Evolutionary conservation across 1,139 yeast genomes (phyloP).

Genomic region (Blastobotrys arbuscula): DNA sequence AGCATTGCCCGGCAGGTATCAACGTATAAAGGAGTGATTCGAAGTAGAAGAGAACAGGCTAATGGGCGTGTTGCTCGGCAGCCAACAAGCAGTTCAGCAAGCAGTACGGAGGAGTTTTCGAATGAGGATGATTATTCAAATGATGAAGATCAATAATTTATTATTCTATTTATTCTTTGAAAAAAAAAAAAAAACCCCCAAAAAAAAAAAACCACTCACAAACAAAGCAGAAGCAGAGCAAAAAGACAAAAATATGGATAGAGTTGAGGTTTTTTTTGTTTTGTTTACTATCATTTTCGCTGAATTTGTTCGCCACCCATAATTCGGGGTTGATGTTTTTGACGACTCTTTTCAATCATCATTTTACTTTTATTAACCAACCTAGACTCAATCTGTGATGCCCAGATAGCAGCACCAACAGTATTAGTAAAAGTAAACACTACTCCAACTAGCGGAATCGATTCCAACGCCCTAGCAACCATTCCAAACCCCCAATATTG

Average conservation of each 20-base stretch:
- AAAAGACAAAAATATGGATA: background rate
- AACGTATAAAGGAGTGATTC: conserved; percentile 1
- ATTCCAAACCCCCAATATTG: conserved; percentile 50
- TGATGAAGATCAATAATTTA: background rate
- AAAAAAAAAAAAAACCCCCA: background rate
- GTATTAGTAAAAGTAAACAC: conserved; percentile 62
- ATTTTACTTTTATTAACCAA: conserved; percentile 1
- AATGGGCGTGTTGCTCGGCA: background rate
- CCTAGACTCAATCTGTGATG: conserved; percentile 29
- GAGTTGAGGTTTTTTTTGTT: background rate
- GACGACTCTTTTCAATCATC: conserved; percentile 1
- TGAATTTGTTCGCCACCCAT: conserved; percentile 1
- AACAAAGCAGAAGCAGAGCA: too few species aligned
- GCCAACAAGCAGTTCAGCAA: background rate
- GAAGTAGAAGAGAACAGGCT: background rate
- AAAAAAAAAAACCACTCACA: too few species aligned
- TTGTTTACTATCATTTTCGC: background rate
- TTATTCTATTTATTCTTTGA: background rate
- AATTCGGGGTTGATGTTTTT: background rate
- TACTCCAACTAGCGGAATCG: conserved; percentile 55
- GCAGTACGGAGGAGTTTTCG: background rate
- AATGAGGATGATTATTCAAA: background rate
- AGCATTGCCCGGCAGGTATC: background rate
- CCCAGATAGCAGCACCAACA: conserved; percentile 75
- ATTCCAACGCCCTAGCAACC: conserved; percentile 51